Evolutionary conservation across 176 grass and related monocot species (phyloP).

Genomic region (Musa beccarii): DNA sequence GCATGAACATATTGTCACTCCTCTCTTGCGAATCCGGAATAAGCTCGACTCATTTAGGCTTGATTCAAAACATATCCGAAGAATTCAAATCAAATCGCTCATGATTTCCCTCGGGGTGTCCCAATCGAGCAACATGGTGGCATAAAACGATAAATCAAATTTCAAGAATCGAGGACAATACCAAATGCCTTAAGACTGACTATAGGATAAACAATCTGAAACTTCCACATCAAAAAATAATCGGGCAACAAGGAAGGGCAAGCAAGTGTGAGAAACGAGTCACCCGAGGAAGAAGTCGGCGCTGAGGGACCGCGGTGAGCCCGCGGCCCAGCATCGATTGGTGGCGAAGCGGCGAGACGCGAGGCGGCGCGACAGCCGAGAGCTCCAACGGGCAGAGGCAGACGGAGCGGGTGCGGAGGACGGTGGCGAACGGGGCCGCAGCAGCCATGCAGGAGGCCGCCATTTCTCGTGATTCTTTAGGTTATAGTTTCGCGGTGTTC

Average conservation of each 20-base stretch:
- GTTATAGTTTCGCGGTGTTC: too few relatives aligned
- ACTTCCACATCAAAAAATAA: neutral
- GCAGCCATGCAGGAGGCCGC: constrained; percentile 16
- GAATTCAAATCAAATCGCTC: too few relatives aligned
- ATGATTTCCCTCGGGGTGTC: too few relatives aligned
- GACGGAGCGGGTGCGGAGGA: neutral
- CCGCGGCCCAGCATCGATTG: constrained; percentile 1
- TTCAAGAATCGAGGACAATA: neutral
- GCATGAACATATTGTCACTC: too few relatives aligned
- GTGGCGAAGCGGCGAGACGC: neutral
- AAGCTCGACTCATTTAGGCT: too few relatives aligned
- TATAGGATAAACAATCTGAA: neutral
- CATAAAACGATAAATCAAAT: too few relatives aligned
- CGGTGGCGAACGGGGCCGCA: neutral
- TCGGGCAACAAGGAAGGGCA: neutral
- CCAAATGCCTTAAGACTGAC: neutral
- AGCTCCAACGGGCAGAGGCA: neutral
- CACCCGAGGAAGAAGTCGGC: constrained; percentile 27
- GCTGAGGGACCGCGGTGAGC: constrained; percentile 19
- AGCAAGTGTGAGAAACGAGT: neutral
- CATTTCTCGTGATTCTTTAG: constrained; percentile 12
- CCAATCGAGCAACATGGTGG: too few relatives aligned
- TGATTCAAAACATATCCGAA: too few relatives aligned
- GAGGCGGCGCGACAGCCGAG: constrained; percentile 3
- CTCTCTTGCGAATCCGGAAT: too few relatives aligned